phyloP scores from a whole-genome alignment of 2,329 filamentous ascomycete genomes.

The Lachnellula cervina region DNA sequence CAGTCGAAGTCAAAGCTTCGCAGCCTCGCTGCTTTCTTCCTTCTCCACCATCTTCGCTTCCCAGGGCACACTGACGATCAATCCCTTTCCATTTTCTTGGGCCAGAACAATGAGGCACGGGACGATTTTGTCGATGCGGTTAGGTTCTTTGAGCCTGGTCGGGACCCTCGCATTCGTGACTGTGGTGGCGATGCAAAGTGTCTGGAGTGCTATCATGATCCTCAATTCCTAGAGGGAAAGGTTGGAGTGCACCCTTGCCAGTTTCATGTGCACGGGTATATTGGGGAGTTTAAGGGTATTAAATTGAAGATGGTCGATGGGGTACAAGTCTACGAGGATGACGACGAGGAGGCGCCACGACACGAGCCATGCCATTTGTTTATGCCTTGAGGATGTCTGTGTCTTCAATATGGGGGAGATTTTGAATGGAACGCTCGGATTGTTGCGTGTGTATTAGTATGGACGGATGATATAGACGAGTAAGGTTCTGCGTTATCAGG shows the following conservation, averaged over 20 bases:
- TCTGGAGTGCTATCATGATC: conserved; percentile 4
- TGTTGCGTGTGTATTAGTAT: background rate
- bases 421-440: background rate
- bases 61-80: conserved; percentile 1
- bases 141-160: background rate
- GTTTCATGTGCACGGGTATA: conserved; percentile 7
- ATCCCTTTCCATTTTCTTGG: conserved; percentile 4
- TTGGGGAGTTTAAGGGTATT: background rate
- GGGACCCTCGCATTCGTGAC: conserved; percentile 22
- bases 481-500: too few species aligned
- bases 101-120: conserved; percentile 5
- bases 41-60: conserved; percentile 6
- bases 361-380: background rate
- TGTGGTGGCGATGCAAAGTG: conserved; percentile 7
- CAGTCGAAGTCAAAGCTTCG: conserved; percentile 9
- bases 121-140: conserved; percentile 16
- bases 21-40: conserved; percentile 13
- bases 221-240: background rate
- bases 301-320: background rate
- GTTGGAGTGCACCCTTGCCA: conserved; percentile 13
- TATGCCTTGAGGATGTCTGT: background rate
- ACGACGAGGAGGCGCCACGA: background rate
- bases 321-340: background rate
- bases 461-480: background rate
- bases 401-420: background rate